Percentiles rank a stretch among this genome's conserved stretches.
These are phyloP conservation scores for Tephrocybe sp. DNA, from an alignment of 768 basidiomycete genomes.

Conservation along the genomic window DNA sequence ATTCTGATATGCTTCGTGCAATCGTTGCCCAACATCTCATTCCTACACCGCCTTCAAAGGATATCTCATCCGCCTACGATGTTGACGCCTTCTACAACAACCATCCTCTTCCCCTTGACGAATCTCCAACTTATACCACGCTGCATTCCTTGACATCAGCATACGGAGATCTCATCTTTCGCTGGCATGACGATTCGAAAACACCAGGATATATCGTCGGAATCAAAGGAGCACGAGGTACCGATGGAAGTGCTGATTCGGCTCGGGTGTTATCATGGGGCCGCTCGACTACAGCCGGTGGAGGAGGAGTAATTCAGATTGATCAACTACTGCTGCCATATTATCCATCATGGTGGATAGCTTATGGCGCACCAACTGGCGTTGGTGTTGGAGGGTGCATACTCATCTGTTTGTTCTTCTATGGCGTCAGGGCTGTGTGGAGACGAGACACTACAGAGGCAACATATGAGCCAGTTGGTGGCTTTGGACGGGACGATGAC, in stretches of 20 bases:
- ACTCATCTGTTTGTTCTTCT: constrained; percentile 68
- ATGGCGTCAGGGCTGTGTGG: constrained; percentile 71
- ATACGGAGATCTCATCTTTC: constrained; percentile 86
- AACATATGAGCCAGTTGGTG: constrained; percentile 88
- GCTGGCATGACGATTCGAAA: constrained; percentile 38
- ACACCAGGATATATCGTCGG: constrained; percentile 61
- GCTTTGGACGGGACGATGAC: constrained; percentile 63
- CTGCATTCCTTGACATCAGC: constrained; percentile 61
- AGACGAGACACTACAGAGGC: constrained; percentile 73
- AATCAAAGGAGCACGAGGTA: constrained; percentile 71
- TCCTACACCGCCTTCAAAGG: constrained; percentile 34
- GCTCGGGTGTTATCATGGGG: constrained; percentile 71
- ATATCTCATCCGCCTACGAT: constrained; percentile 21
- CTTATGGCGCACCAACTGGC: constrained; percentile 68
- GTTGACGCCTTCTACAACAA: constrained; percentile 55
- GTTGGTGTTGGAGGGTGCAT: constrained; percentile 58
- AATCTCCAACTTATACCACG: constrained; percentile 73
- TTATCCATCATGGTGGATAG: constrained; percentile 79
- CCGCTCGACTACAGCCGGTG: constrained; percentile 66
- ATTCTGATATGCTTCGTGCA: constrained; percentile 47
- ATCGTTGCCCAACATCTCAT: constrained; percentile 81
- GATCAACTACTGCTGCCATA: constrained; percentile 85
- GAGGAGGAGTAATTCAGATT: constrained; percentile 89
- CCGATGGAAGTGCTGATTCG: constrained; percentile 59
- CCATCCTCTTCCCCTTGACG: constrained; percentile 67